These are phyloP conservation scores for Cyclaneusma minus DNA, from an alignment of 2,329 filamentous ascomycete genomes.

Conservation along the genomic window DNA sequence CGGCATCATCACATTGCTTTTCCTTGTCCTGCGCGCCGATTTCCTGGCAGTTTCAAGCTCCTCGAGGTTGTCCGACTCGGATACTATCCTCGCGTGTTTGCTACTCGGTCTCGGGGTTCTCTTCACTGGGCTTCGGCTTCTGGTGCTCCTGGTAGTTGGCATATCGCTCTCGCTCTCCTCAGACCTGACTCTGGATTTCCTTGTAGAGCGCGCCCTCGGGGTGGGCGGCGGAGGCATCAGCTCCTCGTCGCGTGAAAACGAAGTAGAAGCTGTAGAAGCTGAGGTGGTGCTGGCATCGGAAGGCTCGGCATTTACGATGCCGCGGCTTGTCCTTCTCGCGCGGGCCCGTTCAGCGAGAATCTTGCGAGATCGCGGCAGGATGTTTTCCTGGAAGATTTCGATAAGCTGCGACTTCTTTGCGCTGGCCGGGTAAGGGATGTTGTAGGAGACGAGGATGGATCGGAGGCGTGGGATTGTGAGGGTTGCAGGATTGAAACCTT, in stretches of 20 bases:
- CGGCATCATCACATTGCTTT: constrained; percentile 24
- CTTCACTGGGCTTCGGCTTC: constrained; percentile 33
- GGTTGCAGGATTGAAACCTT: constrained; percentile 68
- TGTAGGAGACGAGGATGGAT: constrained; percentile 80
- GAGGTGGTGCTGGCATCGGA: constrained; percentile 49
- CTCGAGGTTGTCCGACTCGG: constrained; percentile 33
- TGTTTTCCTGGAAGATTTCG: constrained; percentile 63
- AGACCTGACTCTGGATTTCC: constrained; percentile 35
- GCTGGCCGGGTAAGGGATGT: constrained; percentile 69
- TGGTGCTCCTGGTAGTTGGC: constrained; percentile 18
- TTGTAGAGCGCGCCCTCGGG: constrained; percentile 36
- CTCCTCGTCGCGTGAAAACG: constrained; percentile 49
- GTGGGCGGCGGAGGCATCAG: constrained; percentile 31
- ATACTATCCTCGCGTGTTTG: constrained; percentile 33
- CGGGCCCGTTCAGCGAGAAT: constrained; percentile 60
- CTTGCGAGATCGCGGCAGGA: constrained; percentile 64
- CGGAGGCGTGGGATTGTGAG: constrained; percentile 81
- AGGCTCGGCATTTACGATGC: constrained; percentile 57
- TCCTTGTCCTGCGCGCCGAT: constrained; percentile 33
- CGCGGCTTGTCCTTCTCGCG: constrained; percentile 73
- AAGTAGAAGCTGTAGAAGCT: too few species aligned
- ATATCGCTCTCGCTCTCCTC: constrained; percentile 32
- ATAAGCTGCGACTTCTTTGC: constrained; percentile 87
- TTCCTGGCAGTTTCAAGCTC: constrained; percentile 25
- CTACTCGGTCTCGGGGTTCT: constrained; percentile 36